phyloP scores from a whole-genome alignment of 1,284 basidiomycete species.

The Mycosarcoma mackinlayi region DNA sequence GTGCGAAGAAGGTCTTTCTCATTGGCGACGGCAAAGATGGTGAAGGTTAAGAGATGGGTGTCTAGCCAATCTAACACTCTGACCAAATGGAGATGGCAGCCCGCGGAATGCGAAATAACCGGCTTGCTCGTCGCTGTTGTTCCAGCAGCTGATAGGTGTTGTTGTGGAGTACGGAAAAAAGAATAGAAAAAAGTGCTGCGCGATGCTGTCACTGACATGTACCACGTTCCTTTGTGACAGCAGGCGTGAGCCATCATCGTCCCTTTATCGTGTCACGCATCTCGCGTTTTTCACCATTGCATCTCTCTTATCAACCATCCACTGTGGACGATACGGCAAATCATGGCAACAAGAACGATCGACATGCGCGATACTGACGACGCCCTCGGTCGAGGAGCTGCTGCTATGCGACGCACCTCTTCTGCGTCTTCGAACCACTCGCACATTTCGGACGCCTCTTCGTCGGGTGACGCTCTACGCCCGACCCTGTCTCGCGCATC shows the following conservation, averaged over 20 bases:
- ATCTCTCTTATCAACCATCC: conserved; percentile 1
- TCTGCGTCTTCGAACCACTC: conserved; percentile 26
- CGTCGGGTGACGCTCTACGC: conserved; percentile 12
- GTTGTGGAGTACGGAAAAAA: conserved; percentile 15
- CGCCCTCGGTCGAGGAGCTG: conserved; percentile 7
- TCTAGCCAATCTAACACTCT: too few species aligned
- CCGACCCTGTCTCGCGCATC: conserved; percentile 38
- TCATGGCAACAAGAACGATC: conserved; percentile 13
- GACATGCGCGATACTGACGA: conserved; percentile 11
- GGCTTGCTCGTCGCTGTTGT: too few species aligned
- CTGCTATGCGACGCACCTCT: conserved; percentile 27
- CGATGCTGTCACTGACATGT: conserved; percentile 30
- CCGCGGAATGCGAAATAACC: too few species aligned
- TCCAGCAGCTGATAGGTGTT: conserved; percentile 7
- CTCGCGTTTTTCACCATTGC: background rate
- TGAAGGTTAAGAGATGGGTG: too few species aligned
- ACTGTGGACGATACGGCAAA: background rate
- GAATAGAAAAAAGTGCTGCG: conserved; percentile 28
- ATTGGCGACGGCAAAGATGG: too few species aligned
- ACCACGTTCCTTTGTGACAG: conserved; percentile 1
- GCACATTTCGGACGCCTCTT: conserved; percentile 17
- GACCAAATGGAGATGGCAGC: too few species aligned
- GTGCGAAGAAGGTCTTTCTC: too few species aligned
- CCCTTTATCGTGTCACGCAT: too few species aligned
- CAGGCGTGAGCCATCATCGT: background rate